Evolutionary conservation across 371 early-diverging fungal genomes (phyloP), one percentile per base, ranked within the genome.

Genomic region (Mucor irregularis): DNA sequence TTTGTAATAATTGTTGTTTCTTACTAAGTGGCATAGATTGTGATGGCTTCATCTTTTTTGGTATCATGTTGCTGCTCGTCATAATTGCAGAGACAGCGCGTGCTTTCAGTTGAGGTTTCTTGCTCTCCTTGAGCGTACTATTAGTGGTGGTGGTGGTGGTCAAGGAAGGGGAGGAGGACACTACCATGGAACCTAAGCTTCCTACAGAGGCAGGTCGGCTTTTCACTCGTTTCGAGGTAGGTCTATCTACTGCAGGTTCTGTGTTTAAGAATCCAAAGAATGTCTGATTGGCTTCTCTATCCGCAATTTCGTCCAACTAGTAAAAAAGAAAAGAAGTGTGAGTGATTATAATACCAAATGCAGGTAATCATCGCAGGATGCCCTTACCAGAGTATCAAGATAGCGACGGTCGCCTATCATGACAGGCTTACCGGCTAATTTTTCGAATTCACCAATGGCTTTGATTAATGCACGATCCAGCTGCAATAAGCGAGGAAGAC

Each of bases 401-500:
- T 82, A 86, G 4, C 82, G 61, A 16, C 64, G 56, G 6, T 74
- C 69, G 17, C 81, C 81, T 33, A 77, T 69, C 71, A 86, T 75
- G 46, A 86, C 83, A 19, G 66, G 70, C 22, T 82, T 82, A 24
- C 70, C 76, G 2, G 70, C 74, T 52, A 81, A 62, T 22, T 58
- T 60, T 53, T 87, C 87, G 54, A 74, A 84, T 19, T 74, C 72
- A 16, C 67, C 58, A 21, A 90, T 73, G 0, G 80, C 78, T 28
- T 76, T 65, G 14, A 85, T 64, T 29, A 96, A 77, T 5, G 74
- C 64, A 34, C 79, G 72, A 67, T 96, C 95, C 51, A 91, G 64
- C 43, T 76, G 81, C n/a, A 93, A 56, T 38, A 96, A 71, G 4
- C 85, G 90, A 21, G 95, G 94, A 56, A 82, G 88, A 33, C 93